Evolutionary conservation across 768 basidiomycete genomes (phyloP), one percentile per base, ranked within the genome.

Genomic region (Auricularia sp.): DNA sequence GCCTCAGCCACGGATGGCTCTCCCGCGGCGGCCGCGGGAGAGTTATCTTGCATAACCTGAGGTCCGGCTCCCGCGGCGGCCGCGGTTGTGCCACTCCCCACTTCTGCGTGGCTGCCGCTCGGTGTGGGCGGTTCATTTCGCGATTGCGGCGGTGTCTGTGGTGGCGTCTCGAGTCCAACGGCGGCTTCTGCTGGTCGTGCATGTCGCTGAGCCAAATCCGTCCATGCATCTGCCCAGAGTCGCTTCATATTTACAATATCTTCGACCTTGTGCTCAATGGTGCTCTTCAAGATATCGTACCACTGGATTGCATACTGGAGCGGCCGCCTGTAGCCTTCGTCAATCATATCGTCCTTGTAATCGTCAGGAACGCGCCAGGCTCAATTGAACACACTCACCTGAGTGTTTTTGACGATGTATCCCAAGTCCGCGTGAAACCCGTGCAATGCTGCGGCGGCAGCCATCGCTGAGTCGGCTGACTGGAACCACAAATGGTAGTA

Each of bases 381-480:
- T 43, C 7, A 7, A 43, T 7, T 43, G 7, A 21, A 11, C 12
- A 39, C n/a, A 51, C 58, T 34, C 10, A 75, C 72, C 64, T 67
- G 58, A 1, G 23, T 16, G 44, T 72, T 67, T 0, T 67, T 8
- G 1, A 71, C 36, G 4, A 51, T 29, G 59, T 69, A 77, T 1
- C 74, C 74, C 1, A 72, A 68, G 11, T 67, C 58, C 6, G 42
- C 62, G 54, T 79, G 78, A 58, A 74, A 73, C 0, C 67, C 69
- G 23, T 70, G 71, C 3, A 78, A 66, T 0, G 74, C 72, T 14
- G 58, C 47, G 0, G 75, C 67, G 35, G 74, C 47, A 1, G 69
- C 74, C 51, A 72, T 70, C 44, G 77, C 67, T 3, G 76, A 76
- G 63, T 79, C 72, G 21, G 76, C 78, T 0, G 77, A 76, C 0